phyloP scores from a whole-genome alignment of 139 green algal genomes.

The Auxenochlorella pyrenoidosa region DNA sequence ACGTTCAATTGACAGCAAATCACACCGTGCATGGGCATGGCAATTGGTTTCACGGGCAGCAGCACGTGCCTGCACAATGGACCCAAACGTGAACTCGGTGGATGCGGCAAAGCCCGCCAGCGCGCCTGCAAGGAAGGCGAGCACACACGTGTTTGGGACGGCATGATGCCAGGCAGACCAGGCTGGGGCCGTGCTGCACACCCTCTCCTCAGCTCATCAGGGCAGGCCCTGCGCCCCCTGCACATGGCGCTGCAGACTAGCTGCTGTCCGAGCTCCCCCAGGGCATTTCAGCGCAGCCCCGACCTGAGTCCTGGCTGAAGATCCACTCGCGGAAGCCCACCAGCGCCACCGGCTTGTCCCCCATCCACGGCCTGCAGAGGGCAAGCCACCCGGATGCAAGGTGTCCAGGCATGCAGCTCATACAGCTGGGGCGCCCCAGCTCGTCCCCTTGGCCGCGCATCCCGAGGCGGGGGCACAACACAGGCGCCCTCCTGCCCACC shows the following conservation, averaged over 20 bases:
- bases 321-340: conserved; percentile 79
- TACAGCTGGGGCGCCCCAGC: too few relatives aligned
- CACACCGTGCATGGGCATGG: neutral
- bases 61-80: conserved; percentile 64
- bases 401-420: neutral
- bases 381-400: neutral
- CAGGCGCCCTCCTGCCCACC: too few relatives aligned
- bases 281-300: too few relatives aligned
- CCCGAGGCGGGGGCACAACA: too few relatives aligned
- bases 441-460: too few relatives aligned
- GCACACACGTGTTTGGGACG: too few relatives aligned
- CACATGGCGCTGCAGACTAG: neutral
- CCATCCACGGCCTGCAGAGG: conserved; percentile 37
- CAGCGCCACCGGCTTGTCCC: conserved; percentile 53
- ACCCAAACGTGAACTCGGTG: conserved; percentile 82
- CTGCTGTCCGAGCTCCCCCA: too few relatives aligned
- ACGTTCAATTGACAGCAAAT: too few relatives aligned
- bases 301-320: conserved; percentile 71
- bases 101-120: conserved; percentile 78
- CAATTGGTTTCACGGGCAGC: neutral
- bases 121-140: conserved; percentile 46
- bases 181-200: neutral
- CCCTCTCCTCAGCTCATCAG: too few relatives aligned
- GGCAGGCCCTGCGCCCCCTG: too few relatives aligned
- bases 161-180: neutral